Conservation (phyloP, 2,329 filamentous ascomycete species). For the Periconia macrospinosa region DNA sequence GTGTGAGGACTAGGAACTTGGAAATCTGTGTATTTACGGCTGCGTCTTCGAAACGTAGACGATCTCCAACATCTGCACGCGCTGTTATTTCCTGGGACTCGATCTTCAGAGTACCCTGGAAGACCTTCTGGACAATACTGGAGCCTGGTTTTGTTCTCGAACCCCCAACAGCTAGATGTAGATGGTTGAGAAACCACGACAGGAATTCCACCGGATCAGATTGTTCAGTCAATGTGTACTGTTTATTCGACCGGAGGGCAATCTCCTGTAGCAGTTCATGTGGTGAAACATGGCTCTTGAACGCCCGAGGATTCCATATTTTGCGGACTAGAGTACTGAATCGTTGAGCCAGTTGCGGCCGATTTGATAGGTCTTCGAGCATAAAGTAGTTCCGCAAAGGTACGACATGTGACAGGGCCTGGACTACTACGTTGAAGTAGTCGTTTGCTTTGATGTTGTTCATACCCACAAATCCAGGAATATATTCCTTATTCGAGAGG, state of each 20-base stretch:
- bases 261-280: constrained; percentile 97
- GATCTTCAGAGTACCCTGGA: constrained; percentile 89
- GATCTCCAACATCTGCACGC: constrained; percentile 82
- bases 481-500: constrained; percentile 80
- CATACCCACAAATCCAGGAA: constrained; percentile 95
- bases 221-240: constrained; percentile 86
- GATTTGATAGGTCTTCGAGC: constrained; percentile 74
- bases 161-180: constrained; percentile 88
- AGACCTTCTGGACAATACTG: constrained; percentile 87
- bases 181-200: constrained; percentile 95
- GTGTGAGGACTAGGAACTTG: constrained; percentile 87
- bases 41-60: constrained; percentile 89
- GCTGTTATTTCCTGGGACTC: constrained; percentile 94
- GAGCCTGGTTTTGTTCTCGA: constrained; percentile 82
- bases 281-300: constrained; percentile 94
- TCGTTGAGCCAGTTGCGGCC: constrained; percentile 81
- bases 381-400: constrained; percentile 91
- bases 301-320: constrained; percentile 96
- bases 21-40: constrained; percentile 76
- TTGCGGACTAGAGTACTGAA: constrained; percentile 91
- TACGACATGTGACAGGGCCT: constrained; percentile 85
- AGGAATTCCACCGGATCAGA: constrained; percentile 96
- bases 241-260: constrained; percentile 84
- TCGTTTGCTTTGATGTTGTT: constrained; percentile 99
- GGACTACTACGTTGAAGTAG: constrained; percentile 94